A percentile compares a stretch with the other conserved stretches of the same genome.
phyloP scores from a whole-genome alignment of 345 rosid genomes.

The Garcia nutans region DNA sequence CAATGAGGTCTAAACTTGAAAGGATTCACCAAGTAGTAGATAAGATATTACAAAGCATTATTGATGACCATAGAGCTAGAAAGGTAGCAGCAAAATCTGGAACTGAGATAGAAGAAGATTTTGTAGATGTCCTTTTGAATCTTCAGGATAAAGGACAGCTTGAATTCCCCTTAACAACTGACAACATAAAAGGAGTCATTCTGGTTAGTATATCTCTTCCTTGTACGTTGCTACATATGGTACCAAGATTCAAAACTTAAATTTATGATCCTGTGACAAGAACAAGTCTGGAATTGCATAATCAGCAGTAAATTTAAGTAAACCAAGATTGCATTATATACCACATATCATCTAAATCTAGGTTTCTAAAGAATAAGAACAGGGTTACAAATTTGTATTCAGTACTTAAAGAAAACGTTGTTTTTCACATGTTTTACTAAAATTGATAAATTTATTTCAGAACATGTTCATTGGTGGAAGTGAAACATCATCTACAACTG shows the following conservation, averaged over 20 bases:
- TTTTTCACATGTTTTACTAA: background rate
- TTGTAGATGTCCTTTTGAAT: conserved; percentile 7
- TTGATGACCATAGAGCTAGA: conserved; percentile 7
- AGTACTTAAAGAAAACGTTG: background rate
- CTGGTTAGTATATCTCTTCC: background rate
- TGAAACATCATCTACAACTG: conserved; percentile 3
- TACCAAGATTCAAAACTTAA: background rate
- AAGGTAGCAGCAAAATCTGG: background rate
- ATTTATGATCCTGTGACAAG: background rate
- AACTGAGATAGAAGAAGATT: background rate
- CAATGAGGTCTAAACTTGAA: background rate
- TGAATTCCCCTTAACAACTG: conserved; percentile 3
- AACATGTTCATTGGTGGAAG: conserved; percentile 5
- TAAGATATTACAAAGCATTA: conserved; percentile 3
- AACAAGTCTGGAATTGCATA: background rate
- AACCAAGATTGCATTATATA: background rate
- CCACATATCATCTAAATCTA: background rate
- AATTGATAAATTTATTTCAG: background rate
- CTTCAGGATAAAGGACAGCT: background rate
- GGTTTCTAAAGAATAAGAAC: background rate
- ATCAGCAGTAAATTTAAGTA: background rate
- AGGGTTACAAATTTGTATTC: background rate
- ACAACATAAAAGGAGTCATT: conserved; percentile 10
- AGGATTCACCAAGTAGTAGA: background rate
- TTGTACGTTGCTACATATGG: background rate